Base-by-base conservation (phyloP, 2,329 filamentous ascomycete species). In the Ceratocystis papillata region DNA sequence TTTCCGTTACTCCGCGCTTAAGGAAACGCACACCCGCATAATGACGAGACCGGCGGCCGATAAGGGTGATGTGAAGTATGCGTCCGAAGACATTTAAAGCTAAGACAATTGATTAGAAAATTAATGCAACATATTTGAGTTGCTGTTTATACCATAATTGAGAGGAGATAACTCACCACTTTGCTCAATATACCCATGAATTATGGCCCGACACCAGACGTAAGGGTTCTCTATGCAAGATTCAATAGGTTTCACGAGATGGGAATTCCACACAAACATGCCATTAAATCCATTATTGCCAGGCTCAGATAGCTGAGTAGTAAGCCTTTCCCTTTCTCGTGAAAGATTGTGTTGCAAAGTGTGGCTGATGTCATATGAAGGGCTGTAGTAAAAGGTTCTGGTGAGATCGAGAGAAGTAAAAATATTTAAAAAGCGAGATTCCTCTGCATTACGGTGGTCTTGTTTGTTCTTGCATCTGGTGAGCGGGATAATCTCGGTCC, bases 231-330 rank as follows among this genome's bases (percentile, higher is more conserved):
- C 87, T 48, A 99, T 78, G 5, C 81, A 82, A 20, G 79, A 76
- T 12, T 83, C 79, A 0, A 88, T 90, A 0, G 94, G 92, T 68
- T 87, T 81, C 20, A 99, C 81, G 3, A 99, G 80, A 74, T 96
- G 89, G 70, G 89, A 85, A 71, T 99, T 99, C 94, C 94, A 99
- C 2, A 97, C 88, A 73, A 99, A 99, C 94, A 99, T 99, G 48
- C 88, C 84, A 72, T 96, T 96, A 73, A 88, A 88, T 70, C 64
- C 28, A 57, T 22, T 5, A 15, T 60, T 44, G 3, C 53, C 8
- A 20, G 41, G 3, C 33, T 17, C 30, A 4, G 46, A 17, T 17
- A n/a, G 41, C 17, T 63, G 57, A 68, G 85, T 79, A 37, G 84
- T 81, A 62, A 96, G 76, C 2, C 87, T 85, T 62, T 83, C 80